Percentiles rank a stretch among this genome's conserved stretches.
These are phyloP conservation scores for Cryptococcus depauperatus DNA, from an alignment of 1,284 basidiomycete genomes.

Conservation along the genomic window DNA sequence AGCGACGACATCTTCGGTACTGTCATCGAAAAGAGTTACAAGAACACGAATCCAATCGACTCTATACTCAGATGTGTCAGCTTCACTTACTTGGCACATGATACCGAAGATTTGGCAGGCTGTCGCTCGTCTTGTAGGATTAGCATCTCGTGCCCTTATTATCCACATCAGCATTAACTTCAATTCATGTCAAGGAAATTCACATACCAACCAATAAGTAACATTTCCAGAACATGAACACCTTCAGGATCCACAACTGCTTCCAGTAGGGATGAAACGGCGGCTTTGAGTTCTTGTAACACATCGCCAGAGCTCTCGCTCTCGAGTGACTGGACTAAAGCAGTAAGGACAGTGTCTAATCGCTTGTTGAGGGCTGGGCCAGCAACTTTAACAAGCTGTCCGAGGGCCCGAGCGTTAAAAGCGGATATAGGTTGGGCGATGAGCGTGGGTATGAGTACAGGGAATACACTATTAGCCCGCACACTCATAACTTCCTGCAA, in stretches of 20 bases:
- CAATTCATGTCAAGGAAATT: background rate
- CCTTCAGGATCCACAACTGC: constrained; percentile 79
- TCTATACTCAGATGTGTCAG: constrained; percentile 74
- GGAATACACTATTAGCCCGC: constrained; percentile 90
- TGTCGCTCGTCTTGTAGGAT: constrained; percentile 62
- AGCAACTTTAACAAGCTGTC: constrained; percentile 85
- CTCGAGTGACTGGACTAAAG: constrained; percentile 62
- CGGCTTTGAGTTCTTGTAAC: constrained; percentile 62
- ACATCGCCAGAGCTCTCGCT: constrained; percentile 61
- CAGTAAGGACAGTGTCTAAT: constrained; percentile 63
- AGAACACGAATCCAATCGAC: constrained; percentile 95
- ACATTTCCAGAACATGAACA: constrained; percentile 76
- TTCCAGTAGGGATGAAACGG: constrained; percentile 61
- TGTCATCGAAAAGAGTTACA: constrained; percentile 76
- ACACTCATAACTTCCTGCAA: constrained; percentile 90
- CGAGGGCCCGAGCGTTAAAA: constrained; percentile 91
- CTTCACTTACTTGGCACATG: constrained; percentile 69
- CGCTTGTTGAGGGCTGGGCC: constrained; percentile 80
- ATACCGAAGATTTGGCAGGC: constrained; percentile 67
- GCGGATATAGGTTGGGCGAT: constrained; percentile 83
- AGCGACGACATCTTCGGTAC: constrained; percentile 62
- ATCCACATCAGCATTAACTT: background rate
- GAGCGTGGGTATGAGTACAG: constrained; percentile 90
- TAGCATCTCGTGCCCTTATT: constrained; percentile 75
- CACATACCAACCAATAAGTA: constrained; percentile 76